Base-by-base conservation (phyloP, 148 eudicot genomes). In the Amaranthus palmeri region DNA sequence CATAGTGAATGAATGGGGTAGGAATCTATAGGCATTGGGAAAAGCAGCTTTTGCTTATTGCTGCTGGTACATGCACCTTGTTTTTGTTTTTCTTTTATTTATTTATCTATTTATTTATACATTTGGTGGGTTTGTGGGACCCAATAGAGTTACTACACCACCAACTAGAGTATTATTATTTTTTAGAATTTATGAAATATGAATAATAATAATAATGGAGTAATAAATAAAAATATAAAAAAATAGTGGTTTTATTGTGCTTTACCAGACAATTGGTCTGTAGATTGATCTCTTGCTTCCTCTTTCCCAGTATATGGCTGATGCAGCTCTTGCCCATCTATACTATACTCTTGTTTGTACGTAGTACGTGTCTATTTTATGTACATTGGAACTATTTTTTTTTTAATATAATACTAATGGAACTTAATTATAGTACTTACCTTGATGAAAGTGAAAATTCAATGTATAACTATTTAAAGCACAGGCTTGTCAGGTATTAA, bases 11-110 rank as follows among this genome's bases (percentile, higher is more conserved):
- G 64, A 77, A 72, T 72, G 77, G 69, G 63, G 72, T 14, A 46
- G 81, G 76, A 78, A 78, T 78, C 81, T 73, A 55, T 68, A 46
- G 76, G 77, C 77, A 74, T 78, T 68, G 77, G 79, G 70, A 62
- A 73, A 78, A 78, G 77, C 65, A 73, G 70, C 67, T 73, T 73
- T 72, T 36, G 15, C 11, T 46, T 44, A 4, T 4, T 58, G 48
- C 11, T 62, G 65, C 47, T 68, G 69, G 74, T 78, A 61, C 81
- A 78, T 78, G 77, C 77, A 78, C 77, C 81, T 73, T 49, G 70
- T 72, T 67, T 57, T 57, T 8, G 1, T 36, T 0, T 10, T 9
- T 45, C 4, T 66, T 63, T 8, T 40, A 9, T 55, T 48, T 25
- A 25, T 25, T 25, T 25, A 25, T 14, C 4, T 49, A 4, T 50